Conservation (phyloP, 2,329 filamentous ascomycete species). For the Aspergillus caelatus region DNA sequence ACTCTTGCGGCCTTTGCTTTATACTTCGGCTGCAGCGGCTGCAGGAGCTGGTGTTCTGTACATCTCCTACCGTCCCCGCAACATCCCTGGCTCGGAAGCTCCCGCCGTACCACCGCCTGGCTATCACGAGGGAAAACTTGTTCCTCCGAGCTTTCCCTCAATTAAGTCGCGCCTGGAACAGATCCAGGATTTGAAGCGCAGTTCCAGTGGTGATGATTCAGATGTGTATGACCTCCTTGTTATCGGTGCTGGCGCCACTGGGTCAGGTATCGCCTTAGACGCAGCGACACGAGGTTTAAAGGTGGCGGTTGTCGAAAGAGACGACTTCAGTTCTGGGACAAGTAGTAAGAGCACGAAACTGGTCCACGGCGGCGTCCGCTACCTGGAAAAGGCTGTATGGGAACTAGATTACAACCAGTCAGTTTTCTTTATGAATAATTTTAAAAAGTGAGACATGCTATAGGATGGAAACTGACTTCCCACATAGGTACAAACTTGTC, state of each 20-base stretch:
- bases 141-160: slow-evolving; percentile 54
- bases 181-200: slow-evolving; percentile 55
- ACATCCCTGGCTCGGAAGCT: slow-evolving; percentile 65
- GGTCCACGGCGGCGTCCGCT: slow-evolving; percentile 81
- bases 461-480: slow-evolving; percentile 7
- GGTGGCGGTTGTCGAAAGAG: slow-evolving; percentile 78
- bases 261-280: slow-evolving; percentile 78
- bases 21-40: slow-evolving; percentile 58
- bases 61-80: slow-evolving; percentile 63
- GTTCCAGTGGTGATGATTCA: slow-evolving; percentile 27
- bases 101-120: slow-evolving; percentile 66
- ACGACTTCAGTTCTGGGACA: slow-evolving; percentile 80
- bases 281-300: slow-evolving; percentile 77
- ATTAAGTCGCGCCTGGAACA: slow-evolving; percentile 55
- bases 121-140: slow-evolving; percentile 62
- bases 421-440: slow-evolving; percentile 22
- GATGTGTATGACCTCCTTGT: slow-evolving; percentile 73
- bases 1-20: slow-evolving; percentile 61
- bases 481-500: slow-evolving; percentile 65
- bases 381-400: slow-evolving; percentile 84
- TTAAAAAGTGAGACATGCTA: background rate
- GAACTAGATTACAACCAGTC: slow-evolving; percentile 81
- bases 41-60: slow-evolving; percentile 62
- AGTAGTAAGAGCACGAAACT: slow-evolving; percentile 88
- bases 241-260: slow-evolving; percentile 79